These are phyloP conservation scores for Mikania micrantha DNA, from an alignment of 129 eudicot genomes.

Conservation along the genomic window DNA sequence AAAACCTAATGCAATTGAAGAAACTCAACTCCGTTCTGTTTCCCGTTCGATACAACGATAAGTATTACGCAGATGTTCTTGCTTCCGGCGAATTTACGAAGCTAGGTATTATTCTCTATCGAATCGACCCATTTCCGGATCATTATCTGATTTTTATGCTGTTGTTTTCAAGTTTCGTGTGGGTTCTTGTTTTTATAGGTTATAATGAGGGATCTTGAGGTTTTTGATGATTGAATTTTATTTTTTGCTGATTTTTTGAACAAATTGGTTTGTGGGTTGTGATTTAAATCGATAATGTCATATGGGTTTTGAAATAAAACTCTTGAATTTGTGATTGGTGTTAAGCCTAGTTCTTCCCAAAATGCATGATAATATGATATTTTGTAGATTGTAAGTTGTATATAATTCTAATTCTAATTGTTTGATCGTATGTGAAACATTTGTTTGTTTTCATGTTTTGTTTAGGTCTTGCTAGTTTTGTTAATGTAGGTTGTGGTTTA, in stretches of 20 bases:
- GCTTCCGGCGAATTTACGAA: slow-evolving; percentile 89
- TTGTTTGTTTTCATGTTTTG: background rate
- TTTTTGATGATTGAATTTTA: background rate
- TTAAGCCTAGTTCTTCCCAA: background rate
- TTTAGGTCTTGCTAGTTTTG: background rate
- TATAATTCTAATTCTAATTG: no score
- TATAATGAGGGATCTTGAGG: background rate
- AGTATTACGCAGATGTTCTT: slow-evolving; percentile 84
- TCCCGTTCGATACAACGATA: slow-evolving; percentile 93
- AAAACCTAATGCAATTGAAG: slow-evolving; percentile 95
- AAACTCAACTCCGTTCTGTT: slow-evolving; percentile 90
- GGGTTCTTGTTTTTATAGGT: background rate
- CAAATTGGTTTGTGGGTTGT: background rate
- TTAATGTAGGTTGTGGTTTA: background rate
- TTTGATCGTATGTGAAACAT: background rate
- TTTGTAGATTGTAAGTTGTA: no score
- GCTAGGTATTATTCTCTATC: slow-evolving; percentile 36
- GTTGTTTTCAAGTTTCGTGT: background rate
- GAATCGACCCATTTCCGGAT: slow-evolving; percentile 11
- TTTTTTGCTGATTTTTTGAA: background rate
- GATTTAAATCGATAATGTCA: background rate
- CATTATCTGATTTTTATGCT: background rate
- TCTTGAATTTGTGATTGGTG: background rate
- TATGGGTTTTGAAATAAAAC: background rate
- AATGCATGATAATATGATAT: background rate